Percentiles rank a stretch among this genome's conserved stretches.
Conservation (phyloP, 345 rosid species). For the Raphanus raphanistrum region DNA sequence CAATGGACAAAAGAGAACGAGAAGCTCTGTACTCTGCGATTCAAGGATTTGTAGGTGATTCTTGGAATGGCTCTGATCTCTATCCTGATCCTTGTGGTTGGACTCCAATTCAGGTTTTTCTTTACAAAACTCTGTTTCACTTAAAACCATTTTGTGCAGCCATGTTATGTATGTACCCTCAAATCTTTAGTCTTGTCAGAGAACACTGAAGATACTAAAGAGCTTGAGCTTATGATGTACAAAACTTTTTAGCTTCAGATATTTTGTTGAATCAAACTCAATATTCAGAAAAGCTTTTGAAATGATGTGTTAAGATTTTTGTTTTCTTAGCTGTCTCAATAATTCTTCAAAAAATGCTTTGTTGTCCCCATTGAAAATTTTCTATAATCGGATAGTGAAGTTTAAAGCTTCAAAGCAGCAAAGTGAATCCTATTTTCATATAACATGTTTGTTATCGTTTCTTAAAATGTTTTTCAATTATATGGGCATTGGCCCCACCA, state of each 20-base stretch:
- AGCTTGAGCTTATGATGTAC: not conserved
- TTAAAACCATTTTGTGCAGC: not conserved
- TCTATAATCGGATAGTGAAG: slow-evolving; percentile 32
- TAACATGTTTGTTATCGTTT: slow-evolving; percentile 26
- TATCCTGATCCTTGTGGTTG: slow-evolving; percentile 99
- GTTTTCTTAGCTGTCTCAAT: slow-evolving; percentile 36
- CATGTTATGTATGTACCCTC: not conserved
- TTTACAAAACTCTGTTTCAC: slow-evolving; percentile 11
- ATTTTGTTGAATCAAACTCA: slow-evolving; percentile 10
- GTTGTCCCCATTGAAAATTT: slow-evolving; percentile 24
- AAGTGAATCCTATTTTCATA: slow-evolving; percentile 35
- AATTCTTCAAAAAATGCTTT: slow-evolving; percentile 23
- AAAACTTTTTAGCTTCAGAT: not conserved
- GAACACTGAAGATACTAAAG: slow-evolving; percentile 14
- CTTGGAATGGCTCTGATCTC: slow-evolving; percentile 96
- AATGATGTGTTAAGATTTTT: slow-evolving; percentile 18
- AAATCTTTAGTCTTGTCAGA: not conserved
- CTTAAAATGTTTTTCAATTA: slow-evolving; percentile 29
- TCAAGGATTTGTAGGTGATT: slow-evolving; percentile 81
- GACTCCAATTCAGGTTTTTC: slow-evolving; percentile 85
- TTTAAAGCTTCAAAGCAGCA: slow-evolving; percentile 28
- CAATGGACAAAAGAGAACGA: slow-evolving; percentile 70
- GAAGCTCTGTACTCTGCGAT: slow-evolving; percentile 71
- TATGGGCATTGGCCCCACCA: slow-evolving; percentile 27
- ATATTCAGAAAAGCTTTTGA: not conserved